phyloP scores from a whole-genome alignment of 192 early-diverging fungal genomes.

The Blastocladiella britannica region DNA sequence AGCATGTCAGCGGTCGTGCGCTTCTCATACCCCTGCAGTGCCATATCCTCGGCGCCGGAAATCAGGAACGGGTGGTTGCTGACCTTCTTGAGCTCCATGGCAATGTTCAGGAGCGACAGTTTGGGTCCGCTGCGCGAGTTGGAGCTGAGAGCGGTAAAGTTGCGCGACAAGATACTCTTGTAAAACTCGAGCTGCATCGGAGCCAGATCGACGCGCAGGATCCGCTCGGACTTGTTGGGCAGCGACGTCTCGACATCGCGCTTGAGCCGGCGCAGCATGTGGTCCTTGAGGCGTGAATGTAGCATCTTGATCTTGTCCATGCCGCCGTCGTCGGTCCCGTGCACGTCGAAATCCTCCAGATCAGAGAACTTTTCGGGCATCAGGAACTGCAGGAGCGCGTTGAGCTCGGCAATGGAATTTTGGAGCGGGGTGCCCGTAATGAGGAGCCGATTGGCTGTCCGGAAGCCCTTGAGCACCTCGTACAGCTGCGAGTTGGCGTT shows the following conservation, averaged over 20 bases:
- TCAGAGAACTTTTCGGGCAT: slow-evolving; percentile 74
- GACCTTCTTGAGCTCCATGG: slow-evolving; percentile 90
- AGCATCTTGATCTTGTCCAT: slow-evolving; percentile 66
- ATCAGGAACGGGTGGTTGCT: slow-evolving; percentile 92
- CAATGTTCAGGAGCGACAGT: slow-evolving; percentile 77
- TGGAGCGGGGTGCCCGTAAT: slow-evolving; percentile 99
- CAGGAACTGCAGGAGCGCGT: slow-evolving; percentile 76
- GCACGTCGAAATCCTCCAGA: slow-evolving; percentile 53
- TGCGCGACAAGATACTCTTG: slow-evolving; percentile 84
- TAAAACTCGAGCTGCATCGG: slow-evolving; percentile 81
- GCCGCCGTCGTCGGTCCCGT: slow-evolving; percentile 28
- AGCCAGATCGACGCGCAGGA: slow-evolving; percentile 80
- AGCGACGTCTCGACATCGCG: slow-evolving; percentile 96
- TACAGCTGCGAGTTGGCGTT: slow-evolving; percentile 88
- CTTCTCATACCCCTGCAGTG: slow-evolving; percentile 4
- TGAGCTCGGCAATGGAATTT: slow-evolving; percentile 86
- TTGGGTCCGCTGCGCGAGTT: slow-evolving; percentile 34
- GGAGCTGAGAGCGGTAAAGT: slow-evolving; percentile 70
- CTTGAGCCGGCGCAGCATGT: slow-evolving; percentile 89
- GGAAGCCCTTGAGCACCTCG: slow-evolving; percentile 68
- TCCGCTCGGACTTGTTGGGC: slow-evolving; percentile 86
- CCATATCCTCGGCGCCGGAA: slow-evolving; percentile 40
- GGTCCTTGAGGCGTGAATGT: slow-evolving; percentile 58
- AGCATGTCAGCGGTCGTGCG: slow-evolving; percentile 31
- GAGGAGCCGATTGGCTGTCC: slow-evolving; percentile 71